Base-by-base conservation (phyloP, 2,329 filamentous ascomycete genomes). In the Claviceps citrina region DNA sequence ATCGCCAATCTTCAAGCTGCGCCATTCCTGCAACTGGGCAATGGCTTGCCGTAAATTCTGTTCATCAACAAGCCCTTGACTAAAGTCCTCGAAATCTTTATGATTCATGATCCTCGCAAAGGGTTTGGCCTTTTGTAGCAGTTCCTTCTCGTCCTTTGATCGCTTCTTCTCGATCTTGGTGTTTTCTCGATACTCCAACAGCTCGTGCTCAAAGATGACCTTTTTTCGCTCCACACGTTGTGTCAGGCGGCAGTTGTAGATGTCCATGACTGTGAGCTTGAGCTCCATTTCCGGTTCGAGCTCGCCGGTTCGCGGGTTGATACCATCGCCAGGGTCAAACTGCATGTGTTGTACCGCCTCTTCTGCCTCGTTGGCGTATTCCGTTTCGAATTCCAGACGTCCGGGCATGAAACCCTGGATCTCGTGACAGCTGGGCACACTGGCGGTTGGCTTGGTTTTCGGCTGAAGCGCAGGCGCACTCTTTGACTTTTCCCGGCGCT, bases 361-460 rank as follows among this genome's bases (percentile, higher is more conserved):
- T 63, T 98, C 91, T 1, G 91, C 91, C 53, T 98, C 91, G 53
- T 98, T 98, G 54, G 89, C 84, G 56, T 94, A 91, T 53, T 98
- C 91, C 0, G 84, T 95, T 67, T 98, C 91, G 47, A 98, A 98
- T 54, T 98, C 91, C 47, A 98, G 63, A 31, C 91, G 85, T 33
- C 91, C 91, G 3, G 91, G 91, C 91, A 98, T 98, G 58, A 93
- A 98, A 3, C 91, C 91, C 60, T 95, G 86, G 28, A 98, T 91
- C 61, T 98, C 91, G 65, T 98, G 91, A 59, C 91, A 98, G 26
- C 86, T 81, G 0, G 91, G 91, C 3, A 95, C 86, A 65, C 84
- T 93, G 7, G 87, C 87, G 0, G 89, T 96, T 0, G 91, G 91
- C 55, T 96, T 96, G 51, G 89, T 87, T 61, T 95, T 94, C 1